phyloP scores from a whole-genome alignment of 257 asterid genomes.

The Echites panduratus region DNA sequence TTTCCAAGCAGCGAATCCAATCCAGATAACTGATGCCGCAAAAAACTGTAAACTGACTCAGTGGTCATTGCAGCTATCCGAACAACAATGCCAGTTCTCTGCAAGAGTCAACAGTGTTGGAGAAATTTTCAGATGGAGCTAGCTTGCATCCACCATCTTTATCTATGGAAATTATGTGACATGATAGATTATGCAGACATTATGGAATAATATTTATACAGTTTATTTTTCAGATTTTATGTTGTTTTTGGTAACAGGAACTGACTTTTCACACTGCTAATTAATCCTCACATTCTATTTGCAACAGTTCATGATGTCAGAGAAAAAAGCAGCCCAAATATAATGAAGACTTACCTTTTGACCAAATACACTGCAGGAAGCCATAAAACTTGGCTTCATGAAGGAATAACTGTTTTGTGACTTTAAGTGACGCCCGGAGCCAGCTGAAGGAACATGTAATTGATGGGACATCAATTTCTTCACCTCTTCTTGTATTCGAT shows the following conservation, averaged over 20 bases:
- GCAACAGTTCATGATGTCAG: neutral
- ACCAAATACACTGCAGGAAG: conserved; percentile 84
- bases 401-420: conserved; percentile 12
- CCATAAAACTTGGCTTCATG: conserved; percentile 56
- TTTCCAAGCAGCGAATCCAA: conserved; percentile 69
- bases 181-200: neutral
- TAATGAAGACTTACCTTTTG: conserved; percentile 45
- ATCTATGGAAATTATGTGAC: neutral
- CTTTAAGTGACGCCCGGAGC: conserved; percentile 22
- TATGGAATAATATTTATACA: neutral
- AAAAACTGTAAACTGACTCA: conserved; percentile 70
- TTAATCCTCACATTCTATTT: neutral
- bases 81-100: conserved; percentile 53
- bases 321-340: neutral
- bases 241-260: neutral
- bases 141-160: neutral
- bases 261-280: neutral
- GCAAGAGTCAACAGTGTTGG: neutral
- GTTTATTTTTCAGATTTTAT: conserved; percentile 1
- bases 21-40: conserved; percentile 54
- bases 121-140: neutral
- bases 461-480: conserved; percentile 77
- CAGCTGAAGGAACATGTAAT: conserved; percentile 46
- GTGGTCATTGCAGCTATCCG: conserved; percentile 81
- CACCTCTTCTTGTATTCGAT: conserved; percentile 73